These are phyloP conservation scores for Hibiscus syriacus DNA, from an alignment of 345 rosid species.

Conservation along the genomic window DNA sequence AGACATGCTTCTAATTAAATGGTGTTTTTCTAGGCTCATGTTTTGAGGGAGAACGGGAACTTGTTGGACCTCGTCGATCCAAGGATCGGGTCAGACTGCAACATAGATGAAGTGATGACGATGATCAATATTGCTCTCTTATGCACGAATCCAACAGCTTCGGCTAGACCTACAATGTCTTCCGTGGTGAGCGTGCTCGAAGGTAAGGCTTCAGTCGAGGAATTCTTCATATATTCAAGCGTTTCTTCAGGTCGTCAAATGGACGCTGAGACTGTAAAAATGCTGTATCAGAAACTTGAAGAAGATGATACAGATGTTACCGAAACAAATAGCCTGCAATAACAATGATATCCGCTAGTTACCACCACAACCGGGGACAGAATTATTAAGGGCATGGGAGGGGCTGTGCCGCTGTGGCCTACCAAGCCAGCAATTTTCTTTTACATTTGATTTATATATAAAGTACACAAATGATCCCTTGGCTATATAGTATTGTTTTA, in stretches of 20 bases:
- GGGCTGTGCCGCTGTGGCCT: too few relatives aligned
- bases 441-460: too few relatives aligned
- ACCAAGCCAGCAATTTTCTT: too few relatives aligned
- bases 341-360: too few relatives aligned
- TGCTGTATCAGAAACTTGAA: not conserved
- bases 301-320: not conserved
- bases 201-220: not conserved
- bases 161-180: not conserved
- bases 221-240: not conserved
- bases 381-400: too few relatives aligned
- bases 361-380: too few relatives aligned
- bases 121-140: not conserved
- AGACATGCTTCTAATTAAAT: not conserved
- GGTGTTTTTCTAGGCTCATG: not conserved
- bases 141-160: not conserved
- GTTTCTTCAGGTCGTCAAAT: not conserved
- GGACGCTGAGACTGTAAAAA: conserved; percentile 9
- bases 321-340: not conserved
- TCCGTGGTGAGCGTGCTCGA: not conserved
- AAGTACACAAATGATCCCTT: too few relatives aligned
- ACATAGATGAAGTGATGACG: not conserved
- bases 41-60: not conserved
- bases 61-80: not conserved
- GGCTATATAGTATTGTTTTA: too few relatives aligned
- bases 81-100: not conserved